Evolutionary conservation across 2,329 filamentous ascomycete species (phyloP).

Genomic region (Xylariaceae sp.): DNA sequence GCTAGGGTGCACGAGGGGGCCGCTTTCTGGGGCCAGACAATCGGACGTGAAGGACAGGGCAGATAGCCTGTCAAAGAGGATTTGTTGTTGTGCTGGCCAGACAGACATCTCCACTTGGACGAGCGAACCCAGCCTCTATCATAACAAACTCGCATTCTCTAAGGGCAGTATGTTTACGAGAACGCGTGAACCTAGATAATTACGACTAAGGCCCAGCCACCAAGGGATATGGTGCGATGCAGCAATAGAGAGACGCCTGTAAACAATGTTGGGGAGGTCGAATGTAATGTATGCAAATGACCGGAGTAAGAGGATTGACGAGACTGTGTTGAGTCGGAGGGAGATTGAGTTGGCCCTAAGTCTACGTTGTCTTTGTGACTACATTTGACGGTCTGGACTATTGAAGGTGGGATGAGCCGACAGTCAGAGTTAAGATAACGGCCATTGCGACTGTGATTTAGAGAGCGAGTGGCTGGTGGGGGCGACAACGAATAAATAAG

Average conservation of each 20-base stretch:
- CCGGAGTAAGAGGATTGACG: neutral
- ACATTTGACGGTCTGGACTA: neutral
- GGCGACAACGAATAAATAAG: too few relatives aligned
- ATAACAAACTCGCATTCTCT: conserved; percentile 11
- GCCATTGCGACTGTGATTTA: too few relatives aligned
- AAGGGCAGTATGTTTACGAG: conserved; percentile 6
- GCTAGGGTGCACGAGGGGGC: conserved; percentile 18
- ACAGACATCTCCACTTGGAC: conserved; percentile 15
- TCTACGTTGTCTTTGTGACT: neutral
- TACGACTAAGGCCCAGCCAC: conserved; percentile 5
- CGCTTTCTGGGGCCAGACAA: conserved; percentile 14
- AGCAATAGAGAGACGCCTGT: neutral
- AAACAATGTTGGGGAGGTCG: too few relatives aligned
- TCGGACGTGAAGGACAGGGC: conserved; percentile 5
- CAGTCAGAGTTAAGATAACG: neutral
- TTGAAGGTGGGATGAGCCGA: neutral
- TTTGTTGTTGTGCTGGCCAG: conserved; percentile 26
- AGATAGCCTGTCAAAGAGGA: conserved; percentile 10
- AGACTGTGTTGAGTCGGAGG: neutral
- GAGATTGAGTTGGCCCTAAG: conserved; percentile 1
- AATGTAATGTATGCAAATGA: neutral
- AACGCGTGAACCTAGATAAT: too few relatives aligned
- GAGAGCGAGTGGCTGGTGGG: too few relatives aligned
- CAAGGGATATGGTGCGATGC: neutral
- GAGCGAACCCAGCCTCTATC: conserved; percentile 10